Evolutionary conservation across 2,329 filamentous ascomycete species (phyloP), one percentile per base, ranked within the genome.

Genomic region (Sphaerulina populicola): DNA sequence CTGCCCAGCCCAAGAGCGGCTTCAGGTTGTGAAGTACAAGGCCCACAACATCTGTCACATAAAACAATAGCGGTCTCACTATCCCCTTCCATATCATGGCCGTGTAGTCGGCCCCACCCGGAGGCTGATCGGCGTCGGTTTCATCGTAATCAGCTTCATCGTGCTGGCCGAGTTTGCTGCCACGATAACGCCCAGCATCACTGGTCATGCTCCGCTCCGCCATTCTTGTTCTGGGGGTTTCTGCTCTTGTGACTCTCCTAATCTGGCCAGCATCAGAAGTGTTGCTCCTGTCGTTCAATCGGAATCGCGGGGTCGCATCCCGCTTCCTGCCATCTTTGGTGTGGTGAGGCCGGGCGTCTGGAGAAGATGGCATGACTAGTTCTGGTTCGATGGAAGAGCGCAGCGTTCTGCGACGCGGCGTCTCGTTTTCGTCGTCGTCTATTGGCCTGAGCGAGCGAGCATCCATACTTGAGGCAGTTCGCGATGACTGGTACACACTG

Each of bases 21-120:
- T 86, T 83, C 2, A 82, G 71, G 49, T 81, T 78, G 14, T 75
- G 72, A 44, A 88, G 73, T 2, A 81, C 77, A 48, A 82, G 74
- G 4, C 72, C 71, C 10, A 85, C 54, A 12, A 86, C 71, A 29
- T 78, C 78, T 2, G 78, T 55, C 2, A 72, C 52, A 74, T 82
- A 86, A 7, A 56, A 62, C 10, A 72, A 31, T 1, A 70, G 29
- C 1, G 73, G 71, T 3, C 52, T 59, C 2, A 68, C 30, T 5
- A 71, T 47, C 12, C 66, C 64, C 2, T 58, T 35, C 63, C 65
- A 71, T 12, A 69, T 38, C 44, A 57, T 10, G n/a, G 40, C 50
- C 1, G 55, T 40, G 27, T 53, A 58, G 7, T 39, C 21, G 14
- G 21, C 14, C 10, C 23, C 44, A 15, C 31, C 18, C 8, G 8